Conservation (phyloP, 768 basidiomycete species). For the Candolleomyces eurysporus region DNA sequence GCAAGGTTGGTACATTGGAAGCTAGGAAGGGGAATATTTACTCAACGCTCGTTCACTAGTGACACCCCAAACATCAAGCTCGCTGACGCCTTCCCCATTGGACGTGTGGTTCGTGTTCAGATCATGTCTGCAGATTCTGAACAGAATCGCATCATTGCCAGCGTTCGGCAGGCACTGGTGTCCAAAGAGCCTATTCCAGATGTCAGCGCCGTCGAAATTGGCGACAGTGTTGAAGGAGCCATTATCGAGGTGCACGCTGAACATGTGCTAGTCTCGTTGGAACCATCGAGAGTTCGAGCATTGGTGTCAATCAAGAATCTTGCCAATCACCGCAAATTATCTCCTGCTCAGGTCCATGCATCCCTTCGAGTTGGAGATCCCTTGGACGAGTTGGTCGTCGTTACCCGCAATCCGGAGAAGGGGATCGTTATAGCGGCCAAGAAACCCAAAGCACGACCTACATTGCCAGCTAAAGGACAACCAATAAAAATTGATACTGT, state of each 20-base stretch:
- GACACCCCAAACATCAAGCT: slow-evolving; percentile 61
- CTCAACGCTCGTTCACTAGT: slow-evolving; percentile 36
- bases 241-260: slow-evolving; percentile 85
- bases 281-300: slow-evolving; percentile 68
- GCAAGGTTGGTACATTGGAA: slow-evolving; percentile 53
- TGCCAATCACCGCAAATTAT: slow-evolving; percentile 72
- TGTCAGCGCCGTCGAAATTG: slow-evolving; percentile 74
- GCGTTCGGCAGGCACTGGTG: slow-evolving; percentile 76
- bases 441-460: slow-evolving; percentile 56
- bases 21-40: background rate
- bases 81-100: slow-evolving; percentile 65
- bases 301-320: slow-evolving; percentile 86
- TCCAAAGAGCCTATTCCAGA: slow-evolving; percentile 50
- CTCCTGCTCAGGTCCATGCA: slow-evolving; percentile 62
- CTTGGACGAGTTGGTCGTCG: slow-evolving; percentile 80
- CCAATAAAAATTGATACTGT: slow-evolving; percentile 64
- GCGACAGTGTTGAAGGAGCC: slow-evolving; percentile 65
- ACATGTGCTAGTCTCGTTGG: slow-evolving; percentile 72
- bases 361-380: slow-evolving; percentile 66
- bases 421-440: slow-evolving; percentile 83
- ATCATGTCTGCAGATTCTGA: slow-evolving; percentile 64
- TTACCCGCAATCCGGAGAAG: slow-evolving; percentile 83
- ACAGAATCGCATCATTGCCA: slow-evolving; percentile 70
- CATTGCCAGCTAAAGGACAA: slow-evolving; percentile 43
- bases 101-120: slow-evolving; percentile 83